Percentiles rank a stretch among this genome's conserved stretches.
phyloP scores from a whole-genome alignment of 495 filamentous ascomycete species.

The Penicillium robsamsonii region DNA sequence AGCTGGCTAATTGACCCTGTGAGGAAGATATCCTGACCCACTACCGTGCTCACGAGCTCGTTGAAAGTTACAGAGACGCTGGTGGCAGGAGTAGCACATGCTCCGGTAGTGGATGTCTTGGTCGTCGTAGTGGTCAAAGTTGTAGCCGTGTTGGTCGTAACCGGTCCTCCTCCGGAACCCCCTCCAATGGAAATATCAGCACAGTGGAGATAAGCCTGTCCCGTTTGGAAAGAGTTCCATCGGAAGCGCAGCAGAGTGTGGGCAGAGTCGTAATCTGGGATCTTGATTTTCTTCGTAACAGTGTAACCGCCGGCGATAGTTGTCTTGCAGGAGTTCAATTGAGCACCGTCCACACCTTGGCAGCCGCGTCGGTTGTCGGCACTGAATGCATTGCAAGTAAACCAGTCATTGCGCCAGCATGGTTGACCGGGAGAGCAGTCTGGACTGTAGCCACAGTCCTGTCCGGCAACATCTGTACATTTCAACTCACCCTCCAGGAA shows the following conservation, averaged over 20 bases:
- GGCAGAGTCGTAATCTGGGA: conserved; percentile 43
- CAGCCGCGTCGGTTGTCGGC: conserved; percentile 40
- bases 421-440: conserved; percentile 47
- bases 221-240: conserved; percentile 58
- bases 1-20: conserved; percentile 51
- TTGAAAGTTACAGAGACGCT: conserved; percentile 7
- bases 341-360: conserved; percentile 50
- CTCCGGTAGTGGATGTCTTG: neutral
- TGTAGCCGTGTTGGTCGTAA: conserved; percentile 3
- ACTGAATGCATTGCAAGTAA: conserved; percentile 48
- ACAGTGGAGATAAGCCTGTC: conserved; percentile 55
- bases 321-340: conserved; percentile 48
- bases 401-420: conserved; percentile 58
- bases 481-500: conserved; percentile 48
- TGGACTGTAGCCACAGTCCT: conserved; percentile 50
- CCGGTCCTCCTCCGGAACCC: conserved; percentile 1
- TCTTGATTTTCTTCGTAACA: conserved; percentile 53
- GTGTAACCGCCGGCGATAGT: conserved; percentile 54
- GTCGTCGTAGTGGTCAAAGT: neutral
- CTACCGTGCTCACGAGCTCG: conserved; percentile 4
- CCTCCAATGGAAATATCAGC: conserved; percentile 50
- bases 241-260: conserved; percentile 55
- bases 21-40: conserved; percentile 42
- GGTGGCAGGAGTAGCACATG: conserved; percentile 10
- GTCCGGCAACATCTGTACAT: conserved; percentile 53